A percentile compares a stretch with the other conserved stretches of the same genome.
Conservation (phyloP, 192 early-diverging fungal species). For the Gigaspora rosea region DNA sequence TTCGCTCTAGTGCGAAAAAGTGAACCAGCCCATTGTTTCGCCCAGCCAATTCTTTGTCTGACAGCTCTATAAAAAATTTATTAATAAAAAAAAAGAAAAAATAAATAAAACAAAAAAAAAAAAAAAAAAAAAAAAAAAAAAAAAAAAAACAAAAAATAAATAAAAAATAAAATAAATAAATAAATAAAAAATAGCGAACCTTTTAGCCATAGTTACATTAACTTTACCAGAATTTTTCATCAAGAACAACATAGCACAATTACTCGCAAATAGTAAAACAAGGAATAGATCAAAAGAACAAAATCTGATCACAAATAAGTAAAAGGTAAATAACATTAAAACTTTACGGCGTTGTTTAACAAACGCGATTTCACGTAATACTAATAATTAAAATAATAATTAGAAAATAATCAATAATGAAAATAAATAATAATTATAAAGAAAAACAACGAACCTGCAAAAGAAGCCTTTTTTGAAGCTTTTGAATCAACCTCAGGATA, state of each 20-base stretch:
- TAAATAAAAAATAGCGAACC: not conserved
- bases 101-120: not conserved
- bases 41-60: slow-evolving; percentile 53
- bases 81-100: not conserved
- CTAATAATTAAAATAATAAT: too few relatives aligned
- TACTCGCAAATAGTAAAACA: slow-evolving; percentile 46
- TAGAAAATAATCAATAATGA: not conserved
- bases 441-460: slow-evolving; percentile 37
- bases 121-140: not conserved
- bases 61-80: slow-evolving; percentile 38
- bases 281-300: slow-evolving; percentile 56
- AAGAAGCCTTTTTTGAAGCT: slow-evolving; percentile 36
- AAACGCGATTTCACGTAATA: slow-evolving; percentile 49
- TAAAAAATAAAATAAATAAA: too few relatives aligned
- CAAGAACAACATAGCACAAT: slow-evolving; percentile 53
- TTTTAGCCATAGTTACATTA: slow-evolving; percentile 60
- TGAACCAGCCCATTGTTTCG: slow-evolving; percentile 54
- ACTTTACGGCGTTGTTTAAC: slow-evolving; percentile 52
- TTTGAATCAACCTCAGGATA: slow-evolving; percentile 49
- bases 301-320: slow-evolving; percentile 45
- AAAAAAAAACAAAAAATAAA: not conserved
- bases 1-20: slow-evolving; percentile 37
- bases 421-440: not conserved
- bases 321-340: slow-evolving; percentile 46
- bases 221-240: slow-evolving; percentile 57